These are phyloP conservation scores for Fusarium sterilihyphosum DNA, from an alignment of 2,329 filamentous ascomycete genomes.

Conservation along the genomic window DNA sequence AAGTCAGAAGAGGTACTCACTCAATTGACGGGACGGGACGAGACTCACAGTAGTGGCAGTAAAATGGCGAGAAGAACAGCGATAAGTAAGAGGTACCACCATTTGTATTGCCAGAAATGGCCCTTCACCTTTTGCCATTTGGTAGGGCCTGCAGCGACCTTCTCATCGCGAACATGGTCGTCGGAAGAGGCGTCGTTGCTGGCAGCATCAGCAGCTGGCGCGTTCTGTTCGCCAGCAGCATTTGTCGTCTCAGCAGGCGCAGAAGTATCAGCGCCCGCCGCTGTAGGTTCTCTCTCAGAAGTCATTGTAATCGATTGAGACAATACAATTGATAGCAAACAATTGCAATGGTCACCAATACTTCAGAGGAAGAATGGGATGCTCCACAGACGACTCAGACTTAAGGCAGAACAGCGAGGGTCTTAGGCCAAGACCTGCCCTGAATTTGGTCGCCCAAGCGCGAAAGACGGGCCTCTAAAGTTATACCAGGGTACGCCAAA, in stretches of 20 bases:
- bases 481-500: constrained; percentile 14
- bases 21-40: too few species aligned
- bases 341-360: background rate
- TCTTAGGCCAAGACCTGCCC: background rate
- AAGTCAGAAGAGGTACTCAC: background rate
- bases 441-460: background rate
- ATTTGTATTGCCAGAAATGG: constrained; percentile 56
- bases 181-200: constrained; percentile 22
- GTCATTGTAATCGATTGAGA: background rate
- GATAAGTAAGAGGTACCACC: constrained; percentile 54
- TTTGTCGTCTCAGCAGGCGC: background rate
- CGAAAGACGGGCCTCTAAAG: background rate
- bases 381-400: background rate
- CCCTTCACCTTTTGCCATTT: constrained; percentile 51
- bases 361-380: background rate
- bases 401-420: background rate
- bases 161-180: constrained; percentile 31
- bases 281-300: background rate
- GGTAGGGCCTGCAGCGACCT: background rate
- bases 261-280: background rate
- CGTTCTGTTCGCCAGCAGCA: background rate
- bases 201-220: background rate
- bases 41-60: constrained; percentile 57
- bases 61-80: constrained; percentile 56
- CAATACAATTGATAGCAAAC: background rate